Base-by-base conservation (phyloP, 257 asterid genomes). In the Forsythia suspensa region DNA sequence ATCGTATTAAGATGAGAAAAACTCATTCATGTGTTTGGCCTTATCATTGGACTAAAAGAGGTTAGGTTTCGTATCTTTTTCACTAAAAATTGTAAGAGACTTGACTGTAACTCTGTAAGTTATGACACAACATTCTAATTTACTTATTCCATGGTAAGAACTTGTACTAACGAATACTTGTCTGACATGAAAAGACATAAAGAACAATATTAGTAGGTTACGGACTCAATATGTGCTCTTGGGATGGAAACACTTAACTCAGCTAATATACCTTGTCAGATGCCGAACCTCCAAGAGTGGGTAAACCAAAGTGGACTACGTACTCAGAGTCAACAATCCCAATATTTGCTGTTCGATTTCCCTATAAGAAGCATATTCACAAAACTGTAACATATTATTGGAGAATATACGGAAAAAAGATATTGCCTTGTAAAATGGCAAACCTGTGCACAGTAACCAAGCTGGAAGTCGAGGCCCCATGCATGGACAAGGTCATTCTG, bases 381-480 rank as follows among this genome's bases (percentile, higher is more conserved):
- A 36, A 40, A 41, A 52, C 9, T 8, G 6, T 46, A 63, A 59
- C 72, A 15, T 42, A 37, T 13, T 75, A 24, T 15, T 15, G n/a
- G n/a, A 70, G 21, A 71, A 37, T 57, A 57, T 2, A 48, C n/a
- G 43, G 36, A 51, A 7, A 29, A 79, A 63, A 9, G 8, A 41
- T 2, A 65, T 4, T 52, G n/a, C 2, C 34, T 55, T 21, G 0
- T 34, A 18, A 34, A 75, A 75, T 15, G 8, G 77, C 84, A 81
- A 80, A 92, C 96, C 95, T 87, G 90, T 15, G 91, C 91, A 71
- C 97, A 92, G 82, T 92, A 85, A 52, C 95, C 95, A 72, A 91
- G 89, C 83, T 91, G 93, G 74, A 87, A 86, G 87, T 91, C 96
- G 79, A 90, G 82, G 34, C 95, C 97, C 97, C 96, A 91, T 18